These are phyloP conservation scores for Marasmius fiardii DNA, from an alignment of 1,284 basidiomycete genomes.

Conservation along the genomic window DNA sequence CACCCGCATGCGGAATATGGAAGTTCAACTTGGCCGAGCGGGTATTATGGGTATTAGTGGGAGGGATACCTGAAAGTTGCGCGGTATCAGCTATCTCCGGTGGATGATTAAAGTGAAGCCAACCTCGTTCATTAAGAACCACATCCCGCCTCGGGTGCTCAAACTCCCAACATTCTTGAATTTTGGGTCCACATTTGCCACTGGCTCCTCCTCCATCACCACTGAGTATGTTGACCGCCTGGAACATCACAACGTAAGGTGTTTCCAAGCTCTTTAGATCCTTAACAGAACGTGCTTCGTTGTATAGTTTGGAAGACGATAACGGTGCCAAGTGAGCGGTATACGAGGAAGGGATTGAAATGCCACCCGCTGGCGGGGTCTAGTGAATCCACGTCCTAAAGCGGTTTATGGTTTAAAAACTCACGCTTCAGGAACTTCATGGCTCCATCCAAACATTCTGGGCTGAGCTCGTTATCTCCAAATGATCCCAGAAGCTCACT, in stretches of 20 bases:
- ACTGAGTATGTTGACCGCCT: slow-evolving; percentile 85
- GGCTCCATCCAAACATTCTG: slow-evolving; percentile 96
- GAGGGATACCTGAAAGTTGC: slow-evolving; percentile 59
- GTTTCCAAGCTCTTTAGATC: slow-evolving; percentile 78
- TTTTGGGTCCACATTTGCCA: slow-evolving; percentile 71
- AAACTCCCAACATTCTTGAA: slow-evolving; percentile 98
- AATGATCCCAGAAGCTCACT: slow-evolving; percentile 97
- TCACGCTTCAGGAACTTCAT: slow-evolving; percentile 86
- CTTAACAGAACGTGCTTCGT: slow-evolving; percentile 67
- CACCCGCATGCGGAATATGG: slow-evolving; percentile 91
- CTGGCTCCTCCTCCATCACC: slow-evolving; percentile 60
- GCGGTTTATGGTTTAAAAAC: slow-evolving; percentile 23
- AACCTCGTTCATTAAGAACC: slow-evolving; percentile 71
- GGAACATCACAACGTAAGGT: slow-evolving; percentile 98
- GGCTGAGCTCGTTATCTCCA: slow-evolving; percentile 98
- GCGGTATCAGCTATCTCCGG: slow-evolving; percentile 5
- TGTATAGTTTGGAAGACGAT: slow-evolving; percentile 89
- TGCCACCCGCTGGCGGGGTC: slow-evolving; percentile 68
- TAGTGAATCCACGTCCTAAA: slow-evolving; percentile 4
- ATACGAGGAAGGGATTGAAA: slow-evolving; percentile 96
- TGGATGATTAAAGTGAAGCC: slow-evolving; percentile 15
- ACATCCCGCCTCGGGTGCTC: slow-evolving; percentile 87
- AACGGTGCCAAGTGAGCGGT: slow-evolving; percentile 93
- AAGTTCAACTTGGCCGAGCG: slow-evolving; percentile 82
- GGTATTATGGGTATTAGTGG: slow-evolving; percentile 87